Conservation (phyloP, 805 yeast species). For the Kazachstania bromeliacearum region DNA sequence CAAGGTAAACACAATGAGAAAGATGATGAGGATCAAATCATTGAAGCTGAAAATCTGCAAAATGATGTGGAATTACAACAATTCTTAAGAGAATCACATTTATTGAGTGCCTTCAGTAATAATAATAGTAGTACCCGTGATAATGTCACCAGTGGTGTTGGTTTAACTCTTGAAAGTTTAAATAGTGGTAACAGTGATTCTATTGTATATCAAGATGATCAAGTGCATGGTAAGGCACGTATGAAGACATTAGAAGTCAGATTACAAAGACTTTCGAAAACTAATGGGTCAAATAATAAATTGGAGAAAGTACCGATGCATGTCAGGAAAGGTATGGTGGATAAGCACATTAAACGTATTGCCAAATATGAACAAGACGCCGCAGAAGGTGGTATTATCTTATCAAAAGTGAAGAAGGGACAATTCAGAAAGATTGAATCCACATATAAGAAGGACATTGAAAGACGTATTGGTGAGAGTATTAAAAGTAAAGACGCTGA, state of each 20-base stretch:
- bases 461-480: constrained; percentile 37
- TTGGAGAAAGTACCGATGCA: constrained; percentile 82
- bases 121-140: constrained; percentile 16
- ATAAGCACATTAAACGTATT: constrained; percentile 43
- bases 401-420: constrained; percentile 62
- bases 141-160: constrained; percentile 47
- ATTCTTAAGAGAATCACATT: constrained; percentile 62
- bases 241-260: constrained; percentile 54
- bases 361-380: constrained; percentile 66
- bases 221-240: constrained; percentile 61
- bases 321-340: constrained; percentile 76
- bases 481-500: constrained; percentile 41
- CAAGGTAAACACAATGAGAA: constrained; percentile 6
- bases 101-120: constrained; percentile 34
- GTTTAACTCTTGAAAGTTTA: constrained; percentile 51
- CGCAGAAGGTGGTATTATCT: constrained; percentile 79
- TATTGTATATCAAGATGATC: constrained; percentile 32
- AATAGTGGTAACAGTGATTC: constrained; percentile 25
- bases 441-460: constrained; percentile 31
- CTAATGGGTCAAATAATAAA: constrained; percentile 36
- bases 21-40: constrained; percentile 23
- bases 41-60: constrained; percentile 45
- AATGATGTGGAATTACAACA: constrained; percentile 69
- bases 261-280: constrained; percentile 39
- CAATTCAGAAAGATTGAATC: constrained; percentile 51